Conservation (phyloP, 2,329 filamentous ascomycete genomes). For the Scorias spongiosa region DNA sequence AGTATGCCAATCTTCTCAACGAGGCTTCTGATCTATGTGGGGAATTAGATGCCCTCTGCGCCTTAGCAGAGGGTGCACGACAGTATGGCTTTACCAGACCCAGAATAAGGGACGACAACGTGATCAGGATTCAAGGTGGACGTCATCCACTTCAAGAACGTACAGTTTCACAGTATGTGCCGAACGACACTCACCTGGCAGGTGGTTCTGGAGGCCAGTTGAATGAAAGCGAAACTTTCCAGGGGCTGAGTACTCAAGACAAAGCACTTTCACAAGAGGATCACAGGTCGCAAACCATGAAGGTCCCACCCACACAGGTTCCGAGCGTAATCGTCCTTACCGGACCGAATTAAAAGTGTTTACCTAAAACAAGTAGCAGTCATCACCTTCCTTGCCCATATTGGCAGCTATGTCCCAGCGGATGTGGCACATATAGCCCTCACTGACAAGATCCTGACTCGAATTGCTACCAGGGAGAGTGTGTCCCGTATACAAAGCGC, state of each 20-base stretch:
- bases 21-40: slow-evolving; percentile 66
- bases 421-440: slow-evolving; percentile 61
- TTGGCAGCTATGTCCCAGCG: slow-evolving; percentile 85
- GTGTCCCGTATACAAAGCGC: slow-evolving; percentile 50
- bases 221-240: neutral
- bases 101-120: slow-evolving; percentile 51
- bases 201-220: slow-evolving; percentile 37
- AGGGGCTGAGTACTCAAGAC: neutral
- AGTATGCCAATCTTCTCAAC: slow-evolving; percentile 50
- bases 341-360: slow-evolving; percentile 91
- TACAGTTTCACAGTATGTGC: slow-evolving; percentile 62
- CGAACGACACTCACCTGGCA: slow-evolving; percentile 60
- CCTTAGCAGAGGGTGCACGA: slow-evolving; percentile 61
- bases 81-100: slow-evolving; percentile 60
- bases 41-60: slow-evolving; percentile 72
- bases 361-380: slow-evolving; percentile 88
- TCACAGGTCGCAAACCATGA: neutral
- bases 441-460: slow-evolving; percentile 83
- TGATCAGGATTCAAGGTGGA: slow-evolving; percentile 61
- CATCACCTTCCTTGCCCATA: slow-evolving; percentile 82
- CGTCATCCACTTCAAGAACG: slow-evolving; percentile 79
- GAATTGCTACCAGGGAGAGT: slow-evolving; percentile 60
- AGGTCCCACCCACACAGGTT: slow-evolving; percentile 7
- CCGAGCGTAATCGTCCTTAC: slow-evolving; percentile 69
- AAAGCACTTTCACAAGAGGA: neutral